phyloP scores from a whole-genome alignment of 768 basidiomycete genomes.

The Suillus americanus region DNA sequence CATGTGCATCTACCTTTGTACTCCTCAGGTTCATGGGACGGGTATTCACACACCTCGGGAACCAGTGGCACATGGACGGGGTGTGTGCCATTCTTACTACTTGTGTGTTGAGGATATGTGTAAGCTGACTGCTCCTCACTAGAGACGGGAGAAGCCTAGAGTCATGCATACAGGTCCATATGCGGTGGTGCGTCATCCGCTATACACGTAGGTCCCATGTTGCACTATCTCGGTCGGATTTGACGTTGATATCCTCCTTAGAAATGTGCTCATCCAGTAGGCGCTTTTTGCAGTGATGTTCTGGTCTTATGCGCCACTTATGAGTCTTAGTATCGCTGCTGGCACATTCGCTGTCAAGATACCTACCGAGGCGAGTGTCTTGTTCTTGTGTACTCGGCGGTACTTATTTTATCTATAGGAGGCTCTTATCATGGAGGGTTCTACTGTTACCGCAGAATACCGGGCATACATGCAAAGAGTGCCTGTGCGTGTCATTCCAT shows the following conservation, averaged over 20 bases:
- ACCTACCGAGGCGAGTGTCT: slow-evolving; percentile 29
- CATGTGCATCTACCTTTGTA: slow-evolving; percentile 25
- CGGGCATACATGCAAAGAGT: slow-evolving; percentile 29
- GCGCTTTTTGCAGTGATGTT: not conserved
- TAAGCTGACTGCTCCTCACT: not conserved
- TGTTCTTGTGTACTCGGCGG: not conserved
- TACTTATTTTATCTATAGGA: slow-evolving; percentile 23
- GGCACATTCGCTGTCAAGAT: slow-evolving; percentile 33
- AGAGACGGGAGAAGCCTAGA: slow-evolving; percentile 31
- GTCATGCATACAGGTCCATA: slow-evolving; percentile 34
- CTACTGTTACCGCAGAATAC: slow-evolving; percentile 26
- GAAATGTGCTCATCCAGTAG: not conserved
- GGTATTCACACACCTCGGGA: slow-evolving; percentile 22
- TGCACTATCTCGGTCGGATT: not conserved
- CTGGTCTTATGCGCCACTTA: slow-evolving; percentile 38
- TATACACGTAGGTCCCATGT: slow-evolving; percentile 27
- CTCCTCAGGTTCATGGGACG: slow-evolving; percentile 16
- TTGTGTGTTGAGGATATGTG: not conserved
- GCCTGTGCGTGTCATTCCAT: slow-evolving; percentile 30
- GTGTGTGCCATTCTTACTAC: slow-evolving; percentile 13
- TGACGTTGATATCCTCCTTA: slow-evolving; percentile 11
- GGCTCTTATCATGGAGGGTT: slow-evolving; percentile 25
- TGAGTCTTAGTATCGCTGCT: slow-evolving; percentile 20
- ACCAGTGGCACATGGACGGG: slow-evolving; percentile 33
- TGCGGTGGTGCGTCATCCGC: slow-evolving; percentile 36